Percentiles rank a stretch among this genome's conserved stretches.
Evolutionary conservation across 139 green algal species (phyloP).

Genomic region (Penium margaritaceum): DNA sequence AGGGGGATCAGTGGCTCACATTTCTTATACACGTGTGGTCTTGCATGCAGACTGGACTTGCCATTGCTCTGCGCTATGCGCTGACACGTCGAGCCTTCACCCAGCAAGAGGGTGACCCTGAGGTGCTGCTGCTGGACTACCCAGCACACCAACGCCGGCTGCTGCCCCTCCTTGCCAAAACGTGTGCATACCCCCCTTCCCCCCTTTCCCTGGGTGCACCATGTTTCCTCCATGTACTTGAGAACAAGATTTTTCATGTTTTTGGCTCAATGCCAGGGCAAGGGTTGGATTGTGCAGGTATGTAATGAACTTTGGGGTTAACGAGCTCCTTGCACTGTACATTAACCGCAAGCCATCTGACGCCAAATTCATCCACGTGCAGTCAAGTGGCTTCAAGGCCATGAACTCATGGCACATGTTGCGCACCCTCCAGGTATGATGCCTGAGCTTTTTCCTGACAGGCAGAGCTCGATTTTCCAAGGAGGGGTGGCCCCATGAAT

Average conservation of each 20-base stretch:
- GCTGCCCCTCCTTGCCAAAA: constrained; percentile 64
- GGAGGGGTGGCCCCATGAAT: too few species aligned
- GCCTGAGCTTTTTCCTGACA: too few species aligned
- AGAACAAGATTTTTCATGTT: not conserved
- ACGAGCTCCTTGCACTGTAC: constrained; percentile 57
- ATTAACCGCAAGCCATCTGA: constrained; percentile 8
- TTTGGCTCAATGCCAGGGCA: not conserved
- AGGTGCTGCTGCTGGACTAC: constrained; percentile 68
- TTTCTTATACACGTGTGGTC: too few species aligned
- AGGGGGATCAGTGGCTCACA: too few species aligned
- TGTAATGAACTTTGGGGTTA: constrained; percentile 37
- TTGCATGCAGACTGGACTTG: constrained; percentile 32
- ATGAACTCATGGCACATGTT: constrained; percentile 70
- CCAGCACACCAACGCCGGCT: constrained; percentile 77
- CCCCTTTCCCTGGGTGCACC: not conserved
- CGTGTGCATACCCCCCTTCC: not conserved
- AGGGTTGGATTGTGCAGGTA: not conserved
- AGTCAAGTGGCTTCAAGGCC: constrained; percentile 74
- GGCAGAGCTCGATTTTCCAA: too few species aligned
- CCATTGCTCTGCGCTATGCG: constrained; percentile 34
- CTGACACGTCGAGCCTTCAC: constrained; percentile 29
- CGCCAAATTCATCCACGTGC: constrained; percentile 71
- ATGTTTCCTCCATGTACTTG: not conserved
- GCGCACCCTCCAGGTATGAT: constrained; percentile 47
- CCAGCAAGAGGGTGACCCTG: not conserved